Percentiles rank a stretch among this genome's conserved stretches.
Evolutionary conservation across 805 yeast species (phyloP).

Genomic region (Hanseniaspora jakobsenii): DNA sequence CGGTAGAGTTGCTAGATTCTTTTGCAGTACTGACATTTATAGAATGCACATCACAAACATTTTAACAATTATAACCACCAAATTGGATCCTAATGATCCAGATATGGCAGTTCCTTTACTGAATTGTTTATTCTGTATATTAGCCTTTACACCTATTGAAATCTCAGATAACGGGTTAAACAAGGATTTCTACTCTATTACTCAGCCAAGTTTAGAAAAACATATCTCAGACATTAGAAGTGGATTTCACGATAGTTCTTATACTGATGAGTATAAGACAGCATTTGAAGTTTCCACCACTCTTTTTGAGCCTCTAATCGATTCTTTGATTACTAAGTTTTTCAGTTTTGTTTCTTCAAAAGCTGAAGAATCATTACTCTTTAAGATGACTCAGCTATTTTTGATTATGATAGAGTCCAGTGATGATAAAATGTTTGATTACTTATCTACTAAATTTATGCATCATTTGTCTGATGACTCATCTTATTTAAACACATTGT

Average conservation of each 20-base stretch:
- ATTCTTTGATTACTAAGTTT: slow-evolving; percentile 44
- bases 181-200: slow-evolving; percentile 28
- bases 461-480: slow-evolving; percentile 32
- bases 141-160: slow-evolving; percentile 59
- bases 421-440: slow-evolving; percentile 42
- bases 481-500: slow-evolving; percentile 47
- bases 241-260: slow-evolving; percentile 30
- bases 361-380: slow-evolving; percentile 28
- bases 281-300: slow-evolving; percentile 67
- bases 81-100: slow-evolving; percentile 81
- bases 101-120: slow-evolving; percentile 57
- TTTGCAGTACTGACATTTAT: slow-evolving; percentile 50
- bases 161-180: slow-evolving; percentile 39
- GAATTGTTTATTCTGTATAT: slow-evolving; percentile 55
- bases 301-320: slow-evolving; percentile 50
- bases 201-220: slow-evolving; percentile 37
- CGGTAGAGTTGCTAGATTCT: slow-evolving; percentile 50
- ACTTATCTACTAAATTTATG: slow-evolving; percentile 32
- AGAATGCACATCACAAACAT: slow-evolving; percentile 72
- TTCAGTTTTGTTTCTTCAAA: slow-evolving; percentile 51
- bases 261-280: slow-evolving; percentile 35
- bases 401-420: slow-evolving; percentile 45
- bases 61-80: slow-evolving; percentile 57
- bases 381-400: slow-evolving; percentile 35
- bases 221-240: slow-evolving; percentile 44